Conservation (phyloP, 2,329 filamentous ascomycete species). For the Rhinocladiella mackenziei region DNA sequence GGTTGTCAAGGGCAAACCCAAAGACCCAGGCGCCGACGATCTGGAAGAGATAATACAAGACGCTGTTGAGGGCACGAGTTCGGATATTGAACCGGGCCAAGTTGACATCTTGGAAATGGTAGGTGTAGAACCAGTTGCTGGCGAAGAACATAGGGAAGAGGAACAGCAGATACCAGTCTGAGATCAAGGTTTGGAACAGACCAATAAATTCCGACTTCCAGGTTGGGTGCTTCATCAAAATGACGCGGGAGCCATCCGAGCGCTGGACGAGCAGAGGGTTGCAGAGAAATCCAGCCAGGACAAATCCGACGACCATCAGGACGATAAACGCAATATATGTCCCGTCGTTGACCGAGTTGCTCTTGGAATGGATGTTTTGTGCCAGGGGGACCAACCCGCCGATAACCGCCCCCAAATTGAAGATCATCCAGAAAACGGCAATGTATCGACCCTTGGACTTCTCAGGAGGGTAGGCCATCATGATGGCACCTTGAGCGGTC, state of each 20-base stretch:
- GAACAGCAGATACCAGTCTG: constrained; percentile 68
- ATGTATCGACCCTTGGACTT: constrained; percentile 75
- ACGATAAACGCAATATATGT: constrained; percentile 87
- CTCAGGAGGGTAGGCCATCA: constrained; percentile 74
- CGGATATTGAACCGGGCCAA: constrained; percentile 67
- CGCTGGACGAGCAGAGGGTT: constrained; percentile 68
- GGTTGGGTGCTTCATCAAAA: constrained; percentile 85
- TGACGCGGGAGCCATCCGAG: constrained; percentile 71
- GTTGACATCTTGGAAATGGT: constrained; percentile 74
- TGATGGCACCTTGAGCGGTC: constrained; percentile 41
- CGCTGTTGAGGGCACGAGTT: constrained; percentile 70
- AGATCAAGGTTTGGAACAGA: constrained; percentile 66
- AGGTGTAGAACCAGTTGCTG: constrained; percentile 76
- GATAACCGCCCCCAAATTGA: constrained; percentile 79
- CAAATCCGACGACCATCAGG: constrained; percentile 70
- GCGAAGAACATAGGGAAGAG: constrained; percentile 80
- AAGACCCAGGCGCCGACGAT: constrained; percentile 72
- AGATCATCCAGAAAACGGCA: constrained; percentile 83
- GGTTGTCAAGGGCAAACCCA: constrained; percentile 65
- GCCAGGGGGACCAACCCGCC: constrained; percentile 57
- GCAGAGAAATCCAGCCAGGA: constrained; percentile 60
- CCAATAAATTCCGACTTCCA: constrained; percentile 76
- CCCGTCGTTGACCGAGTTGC: constrained; percentile 55
- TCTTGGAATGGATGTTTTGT: constrained; percentile 43
- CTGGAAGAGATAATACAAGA: constrained; percentile 75